Evolutionary conservation across 192 early-diverging fungal species (phyloP).

Genomic region (Podila verticillata): DNA sequence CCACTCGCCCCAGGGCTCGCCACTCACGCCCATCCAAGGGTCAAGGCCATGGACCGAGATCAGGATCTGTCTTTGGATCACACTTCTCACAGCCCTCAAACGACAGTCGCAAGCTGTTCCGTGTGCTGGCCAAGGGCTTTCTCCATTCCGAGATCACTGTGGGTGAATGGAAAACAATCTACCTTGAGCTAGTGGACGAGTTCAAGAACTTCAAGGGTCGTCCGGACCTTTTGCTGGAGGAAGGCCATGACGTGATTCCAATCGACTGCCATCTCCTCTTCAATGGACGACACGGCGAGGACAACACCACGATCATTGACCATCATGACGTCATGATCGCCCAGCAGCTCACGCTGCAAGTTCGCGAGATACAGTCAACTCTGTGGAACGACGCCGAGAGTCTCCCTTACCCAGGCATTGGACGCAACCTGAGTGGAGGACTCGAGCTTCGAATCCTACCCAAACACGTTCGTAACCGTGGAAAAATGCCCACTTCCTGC

Average conservation of each 20-base stretch:
- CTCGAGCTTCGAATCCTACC: neutral
- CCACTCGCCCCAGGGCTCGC: no score
- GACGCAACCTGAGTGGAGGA: neutral
- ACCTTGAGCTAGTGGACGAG: neutral
- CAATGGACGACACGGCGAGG: neutral
- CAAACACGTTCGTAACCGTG: neutral
- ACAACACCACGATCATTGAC: neutral
- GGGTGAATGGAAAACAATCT: neutral
- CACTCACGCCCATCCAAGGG: no score
- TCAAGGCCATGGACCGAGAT: no score
- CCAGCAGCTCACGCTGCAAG: neutral
- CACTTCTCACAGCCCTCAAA: no score
- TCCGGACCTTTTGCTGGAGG: neutral
- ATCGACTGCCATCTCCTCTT: neutral
- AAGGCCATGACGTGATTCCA: neutral
- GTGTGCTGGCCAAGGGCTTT: neutral
- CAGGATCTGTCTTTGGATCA: no score
- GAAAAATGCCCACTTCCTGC: neutral
- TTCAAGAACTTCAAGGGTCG: neutral
- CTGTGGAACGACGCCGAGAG: neutral
- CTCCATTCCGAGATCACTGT: neutral
- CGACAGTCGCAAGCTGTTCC: neutral
- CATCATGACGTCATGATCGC: neutral
- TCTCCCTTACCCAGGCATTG: neutral
- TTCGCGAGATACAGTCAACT: conserved; percentile 2